These are phyloP conservation scores for Irpex lacteus DNA, from an alignment of 1,284 basidiomycete species.

Conservation along the genomic window DNA sequence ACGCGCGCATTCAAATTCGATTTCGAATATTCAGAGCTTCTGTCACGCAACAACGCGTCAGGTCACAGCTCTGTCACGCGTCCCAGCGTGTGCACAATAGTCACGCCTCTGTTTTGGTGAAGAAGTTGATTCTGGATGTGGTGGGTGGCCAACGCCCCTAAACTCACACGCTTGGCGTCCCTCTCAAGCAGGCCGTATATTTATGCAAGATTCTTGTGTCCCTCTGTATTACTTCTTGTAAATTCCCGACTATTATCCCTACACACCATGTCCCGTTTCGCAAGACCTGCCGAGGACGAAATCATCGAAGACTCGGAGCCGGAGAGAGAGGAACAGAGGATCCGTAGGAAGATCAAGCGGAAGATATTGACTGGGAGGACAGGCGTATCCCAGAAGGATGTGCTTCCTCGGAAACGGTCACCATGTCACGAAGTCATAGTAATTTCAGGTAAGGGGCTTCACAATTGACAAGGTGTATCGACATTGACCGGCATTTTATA, in stretches of 20 bases:
- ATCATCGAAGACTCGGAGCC: constrained; percentile 68
- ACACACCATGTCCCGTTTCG: neutral
- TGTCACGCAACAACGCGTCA: neutral
- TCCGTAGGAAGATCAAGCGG: constrained; percentile 20
- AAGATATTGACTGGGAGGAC: constrained; percentile 7
- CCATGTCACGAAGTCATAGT: neutral
- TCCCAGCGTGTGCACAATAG: neutral
- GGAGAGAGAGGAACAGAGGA: constrained; percentile 51
- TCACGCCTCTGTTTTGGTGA: neutral
- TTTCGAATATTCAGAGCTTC: too few species aligned
- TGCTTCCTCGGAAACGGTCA: neutral
- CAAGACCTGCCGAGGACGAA: constrained; percentile 27
- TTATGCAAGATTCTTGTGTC: neutral
- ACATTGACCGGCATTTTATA: too few species aligned
- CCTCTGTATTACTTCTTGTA: neutral
- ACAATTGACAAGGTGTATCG: too few species aligned
- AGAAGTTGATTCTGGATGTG: neutral
- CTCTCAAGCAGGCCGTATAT: neutral
- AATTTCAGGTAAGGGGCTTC: neutral
- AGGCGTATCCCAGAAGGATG: neutral
- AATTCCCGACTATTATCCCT: neutral
- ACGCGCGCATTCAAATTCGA: neutral
- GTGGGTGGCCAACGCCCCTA: neutral
- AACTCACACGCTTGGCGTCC: neutral
- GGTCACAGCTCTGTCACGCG: neutral